Evolutionary conservation across 495 filamentous ascomycete genomes (phyloP).

Genomic region (Chlorociboria aeruginascens): DNA sequence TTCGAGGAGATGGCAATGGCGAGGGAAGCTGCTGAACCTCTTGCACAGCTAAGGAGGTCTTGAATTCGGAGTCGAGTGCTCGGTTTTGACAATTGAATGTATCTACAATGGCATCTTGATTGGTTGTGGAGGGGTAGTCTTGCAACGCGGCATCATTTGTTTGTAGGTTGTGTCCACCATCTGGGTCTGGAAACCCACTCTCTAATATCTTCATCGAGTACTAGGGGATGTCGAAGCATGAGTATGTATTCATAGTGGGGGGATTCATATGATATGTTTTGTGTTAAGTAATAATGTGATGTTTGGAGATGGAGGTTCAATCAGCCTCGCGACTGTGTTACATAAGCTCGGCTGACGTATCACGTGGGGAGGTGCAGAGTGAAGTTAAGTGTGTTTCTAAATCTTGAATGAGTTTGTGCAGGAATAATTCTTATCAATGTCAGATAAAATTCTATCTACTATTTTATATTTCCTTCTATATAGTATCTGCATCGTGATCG

Average conservation of each 20-base stretch:
- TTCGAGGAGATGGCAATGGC: conserved; percentile 14
- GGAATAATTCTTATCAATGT: no score
- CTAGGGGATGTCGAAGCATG: not conserved
- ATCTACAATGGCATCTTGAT: not conserved
- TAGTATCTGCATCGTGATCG: no score
- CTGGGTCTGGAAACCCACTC: not conserved
- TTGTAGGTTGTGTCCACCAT: not conserved
- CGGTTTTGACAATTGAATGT: not conserved
- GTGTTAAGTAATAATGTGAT: no score
- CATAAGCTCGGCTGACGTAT: no score
- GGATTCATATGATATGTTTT: no score
- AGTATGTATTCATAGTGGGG: not conserved
- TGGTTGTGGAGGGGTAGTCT: not conserved
- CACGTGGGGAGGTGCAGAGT: no score
- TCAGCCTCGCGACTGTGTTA: no score
- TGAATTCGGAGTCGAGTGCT: not conserved
- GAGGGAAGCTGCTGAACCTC: conserved; percentile 13
- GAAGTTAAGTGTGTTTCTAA: no score
- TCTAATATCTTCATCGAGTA: conserved; percentile 2
- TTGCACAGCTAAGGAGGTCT: conserved; percentile 1
- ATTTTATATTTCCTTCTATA: no score
- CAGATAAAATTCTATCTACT: no score
- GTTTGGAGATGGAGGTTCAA: no score
- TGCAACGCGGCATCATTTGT: not conserved
- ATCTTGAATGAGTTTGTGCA: no score